Conservation (phyloP, 2,329 filamentous ascomycete genomes). For the Fusarium fujikuroi region DNA sequence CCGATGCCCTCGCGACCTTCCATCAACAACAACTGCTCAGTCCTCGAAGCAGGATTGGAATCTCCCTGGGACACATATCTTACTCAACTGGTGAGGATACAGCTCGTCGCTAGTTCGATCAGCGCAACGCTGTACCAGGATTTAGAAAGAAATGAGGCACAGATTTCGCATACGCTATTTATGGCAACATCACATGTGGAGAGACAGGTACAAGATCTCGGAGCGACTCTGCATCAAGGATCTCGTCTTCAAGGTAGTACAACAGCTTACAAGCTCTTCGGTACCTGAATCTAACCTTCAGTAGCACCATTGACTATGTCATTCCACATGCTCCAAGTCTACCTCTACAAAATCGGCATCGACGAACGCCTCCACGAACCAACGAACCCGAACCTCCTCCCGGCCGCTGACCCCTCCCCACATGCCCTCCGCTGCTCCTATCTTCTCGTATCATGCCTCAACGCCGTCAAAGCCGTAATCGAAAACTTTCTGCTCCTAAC, state of each 20-base stretch:
- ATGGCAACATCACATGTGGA: slow-evolving; percentile 7
- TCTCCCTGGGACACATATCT: slow-evolving; percentile 3
- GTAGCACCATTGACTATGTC: slow-evolving; percentile 1
- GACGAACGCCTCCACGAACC: slow-evolving; percentile 1
- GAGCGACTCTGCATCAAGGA: not conserved
- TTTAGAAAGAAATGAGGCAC: not conserved
- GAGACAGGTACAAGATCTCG: slow-evolving; percentile 6
- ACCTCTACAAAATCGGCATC: slow-evolving; percentile 14
- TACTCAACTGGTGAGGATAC: not conserved
- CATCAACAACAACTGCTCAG: not conserved
- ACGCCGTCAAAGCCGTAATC: slow-evolving; percentile 9
- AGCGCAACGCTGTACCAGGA: not conserved
- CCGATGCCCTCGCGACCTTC: not conserved
- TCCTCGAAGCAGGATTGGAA: not conserved
- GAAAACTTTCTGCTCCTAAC: not conserved
- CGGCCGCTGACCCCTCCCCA: not conserved
- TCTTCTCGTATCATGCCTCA: slow-evolving; percentile 14
- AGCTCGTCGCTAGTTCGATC: not conserved
- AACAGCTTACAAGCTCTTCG: fast-evolving
- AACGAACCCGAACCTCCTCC: not conserved
- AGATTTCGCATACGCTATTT: not conserved
- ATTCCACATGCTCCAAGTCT: slow-evolving; percentile 2
- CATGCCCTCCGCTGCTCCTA: not conserved
- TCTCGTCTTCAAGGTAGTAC: not conserved
- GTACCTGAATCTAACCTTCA: not conserved